Evolutionary conservation across 2,329 filamentous ascomycete genomes (phyloP), one percentile per base, ranked within the genome.

Genomic region (Colletotrichum salicis): DNA sequence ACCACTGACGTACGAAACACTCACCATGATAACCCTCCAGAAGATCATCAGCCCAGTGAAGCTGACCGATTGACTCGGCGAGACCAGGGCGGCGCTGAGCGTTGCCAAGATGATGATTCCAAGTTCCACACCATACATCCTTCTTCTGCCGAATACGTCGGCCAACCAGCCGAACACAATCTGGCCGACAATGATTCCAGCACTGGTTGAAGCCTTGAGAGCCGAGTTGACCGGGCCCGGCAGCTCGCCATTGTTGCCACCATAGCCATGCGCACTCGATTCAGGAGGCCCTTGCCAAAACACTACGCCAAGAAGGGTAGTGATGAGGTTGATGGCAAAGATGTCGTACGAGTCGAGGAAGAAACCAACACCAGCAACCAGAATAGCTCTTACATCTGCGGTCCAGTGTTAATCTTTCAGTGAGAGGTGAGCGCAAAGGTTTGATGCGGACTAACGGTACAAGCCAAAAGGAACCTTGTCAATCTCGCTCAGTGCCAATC

Each of bases 261-360:
- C 87, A 64, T 84, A 87, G 29, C 86, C 86, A 64, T 87, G 82
- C 19, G 75, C 73, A 3, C 78, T 78, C 3, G 81, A 78, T 5
- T 80, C 73, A 1, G 70, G 67, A 57, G 67, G 41, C 3, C 85
- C 85, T 74, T 88, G 85, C 89, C 92, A 96, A 80, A 92, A 96
- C 60, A 94, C 93, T 15, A 95, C 87, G 56, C 94, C 94, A 15
- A 96, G 83, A 79, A 95, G 89, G 57, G 86, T 87, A 1, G 90
- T 92, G 60, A 93, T 88, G 59, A 95, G 85, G 79, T 93, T 93
- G 80, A 95, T 93, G 77, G 94, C 92, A 80, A 96, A 96, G 76
- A 95, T 93, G 75, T 89, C 90, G 82, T 96, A 96, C 13, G 92
- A 92, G 80, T 95, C 94, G 58, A 94, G 92, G 79, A 96, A 94